Conservation (phyloP, 2,329 filamentous ascomycete species). For the Scolecobasidium constrictum region DNA sequence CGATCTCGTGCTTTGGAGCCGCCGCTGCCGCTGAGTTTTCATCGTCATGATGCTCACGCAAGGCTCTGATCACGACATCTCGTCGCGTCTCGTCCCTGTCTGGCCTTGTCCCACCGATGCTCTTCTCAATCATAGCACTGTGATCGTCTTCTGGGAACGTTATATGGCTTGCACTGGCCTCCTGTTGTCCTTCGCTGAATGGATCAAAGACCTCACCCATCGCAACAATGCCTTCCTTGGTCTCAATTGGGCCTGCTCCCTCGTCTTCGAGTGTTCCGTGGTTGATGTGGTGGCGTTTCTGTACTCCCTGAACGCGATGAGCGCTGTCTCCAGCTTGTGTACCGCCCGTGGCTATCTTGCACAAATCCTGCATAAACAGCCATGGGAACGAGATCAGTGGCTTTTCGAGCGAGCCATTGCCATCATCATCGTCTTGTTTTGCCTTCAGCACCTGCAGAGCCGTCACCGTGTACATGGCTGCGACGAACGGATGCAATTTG, state of each 20-base stretch:
- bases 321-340: neutral
- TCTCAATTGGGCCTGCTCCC: neutral
- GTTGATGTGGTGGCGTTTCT: slow-evolving; percentile 1
- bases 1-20: too few species aligned
- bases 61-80: neutral
- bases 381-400: slow-evolving; percentile 91
- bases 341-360: slow-evolving; percentile 47
- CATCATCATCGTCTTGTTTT: slow-evolving; percentile 24
- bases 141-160: too few species aligned
- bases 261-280: neutral
- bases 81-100: neutral
- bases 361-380: slow-evolving; percentile 68
- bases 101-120: too few species aligned
- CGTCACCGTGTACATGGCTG: slow-evolving; percentile 82
- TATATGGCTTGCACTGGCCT: neutral
- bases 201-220: slow-evolving; percentile 2
- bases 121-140: too few species aligned
- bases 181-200: neutral
- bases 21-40: neutral
- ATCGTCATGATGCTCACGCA: neutral
- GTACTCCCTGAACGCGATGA: neutral
- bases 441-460: slow-evolving; percentile 52
- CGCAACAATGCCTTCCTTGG: slow-evolving; percentile 1
- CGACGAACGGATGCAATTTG: slow-evolving; percentile 61
- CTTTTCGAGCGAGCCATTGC: slow-evolving; percentile 41